Evolutionary conservation across 768 basidiomycete genomes (phyloP), one percentile per base, ranked within the genome.

Genomic region (Porpolomopsis calyptriformis): DNA sequence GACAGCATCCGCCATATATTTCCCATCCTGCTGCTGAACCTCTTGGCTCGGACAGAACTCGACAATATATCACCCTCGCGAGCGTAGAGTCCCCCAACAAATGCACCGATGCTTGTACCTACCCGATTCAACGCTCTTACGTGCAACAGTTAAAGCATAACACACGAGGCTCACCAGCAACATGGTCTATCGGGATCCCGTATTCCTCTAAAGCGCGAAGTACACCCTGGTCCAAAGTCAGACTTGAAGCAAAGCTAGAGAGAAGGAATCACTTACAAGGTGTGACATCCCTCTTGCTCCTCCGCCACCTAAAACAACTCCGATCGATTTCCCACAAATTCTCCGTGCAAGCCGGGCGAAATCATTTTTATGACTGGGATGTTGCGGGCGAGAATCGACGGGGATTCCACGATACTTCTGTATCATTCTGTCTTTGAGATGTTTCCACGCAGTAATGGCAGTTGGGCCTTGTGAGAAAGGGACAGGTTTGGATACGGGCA

Each of bases 291-390:
- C 96, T 34, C 96, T 76, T 12, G 93, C 96, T 14, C 96, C 96
- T n/a, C 96, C 96, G 4, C 96, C 96, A 16, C 96, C 96, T 1
- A 99, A 74, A 5, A 98, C 92, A 36, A 99, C 67, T 1, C 93
- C 96, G 48, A 98, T 85, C 6, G 87, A 89, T 55, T 82, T 87
- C 11, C 93, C 96, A 57, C 92, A 96, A 29, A 98, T 76, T 41
- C 92, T 67, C 46, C 96, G 70, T 1, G 96, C 96, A 31, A 99
- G 66, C 18, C 96, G 74, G 7, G 91, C 82, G 60, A 98, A 98
- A 60, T 99, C 96, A 53, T 84, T 91, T 51, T 76, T 77, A 58
- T 91, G 82, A 4, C 85, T 77, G n/a, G 80, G 77, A 1, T 86
- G 75, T 58, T 85, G 82, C 12, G 81, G 86, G 18, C 77, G 78